These are phyloP conservation scores for Tetrapisispora fleetii DNA, from an alignment of 805 yeast species.

Conservation along the genomic window DNA sequence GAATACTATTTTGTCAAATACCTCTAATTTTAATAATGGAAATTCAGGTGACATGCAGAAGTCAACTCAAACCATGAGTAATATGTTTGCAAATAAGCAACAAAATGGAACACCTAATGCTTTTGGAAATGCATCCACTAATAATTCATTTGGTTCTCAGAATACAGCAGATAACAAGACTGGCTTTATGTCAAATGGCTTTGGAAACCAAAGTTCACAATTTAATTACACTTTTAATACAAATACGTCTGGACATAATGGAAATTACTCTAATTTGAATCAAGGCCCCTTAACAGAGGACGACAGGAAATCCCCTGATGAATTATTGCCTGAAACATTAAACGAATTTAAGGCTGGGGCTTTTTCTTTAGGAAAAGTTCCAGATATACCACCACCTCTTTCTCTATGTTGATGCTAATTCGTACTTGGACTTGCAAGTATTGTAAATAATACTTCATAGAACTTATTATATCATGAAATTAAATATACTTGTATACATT, in stretches of 20 bases:
- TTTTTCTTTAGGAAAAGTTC: slow-evolving; percentile 55
- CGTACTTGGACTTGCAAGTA: not conserved
- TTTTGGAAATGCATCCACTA: not conserved
- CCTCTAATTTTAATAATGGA: not conserved
- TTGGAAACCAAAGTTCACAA: not conserved
- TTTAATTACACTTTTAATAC: not conserved
- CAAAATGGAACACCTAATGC: not conserved
- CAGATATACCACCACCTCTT: slow-evolving; percentile 64
- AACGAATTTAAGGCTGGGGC: slow-evolving; percentile 38
- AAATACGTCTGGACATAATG: not conserved
- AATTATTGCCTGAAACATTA: slow-evolving; percentile 35
- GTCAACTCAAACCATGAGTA: not conserved
- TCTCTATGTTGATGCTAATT: slow-evolving; percentile 19
- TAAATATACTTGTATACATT: no score
- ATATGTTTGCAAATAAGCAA: not conserved
- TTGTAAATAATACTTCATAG: not conserved
- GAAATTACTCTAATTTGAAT: slow-evolving; percentile 5
- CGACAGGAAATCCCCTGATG: slow-evolving; percentile 27
- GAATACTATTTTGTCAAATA: not conserved
- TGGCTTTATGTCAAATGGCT: not conserved
- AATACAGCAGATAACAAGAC: no score
- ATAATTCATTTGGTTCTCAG: not conserved
- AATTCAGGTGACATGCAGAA: not conserved
- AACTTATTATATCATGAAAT: not conserved
- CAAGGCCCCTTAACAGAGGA: slow-evolving; percentile 30